A percentile compares a stretch with the other conserved stretches of the same genome.
These are phyloP conservation scores for Aspergillus biplanus DNA, from an alignment of 495 filamentous ascomycete species.

Conservation along the genomic window DNA sequence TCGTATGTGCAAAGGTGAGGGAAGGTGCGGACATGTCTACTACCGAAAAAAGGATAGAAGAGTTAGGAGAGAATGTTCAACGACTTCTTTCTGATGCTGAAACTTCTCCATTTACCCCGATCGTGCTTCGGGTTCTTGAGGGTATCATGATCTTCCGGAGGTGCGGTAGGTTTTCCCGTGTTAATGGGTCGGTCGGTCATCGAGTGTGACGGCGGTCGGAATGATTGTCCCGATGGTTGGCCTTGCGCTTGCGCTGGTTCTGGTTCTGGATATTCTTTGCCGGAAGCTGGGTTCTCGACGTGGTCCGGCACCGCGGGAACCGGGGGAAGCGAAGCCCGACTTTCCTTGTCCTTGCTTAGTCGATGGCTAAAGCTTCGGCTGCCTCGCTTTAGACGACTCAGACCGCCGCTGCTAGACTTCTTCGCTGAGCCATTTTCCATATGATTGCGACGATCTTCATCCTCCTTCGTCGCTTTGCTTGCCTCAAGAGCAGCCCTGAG, in stretches of 20 bases:
- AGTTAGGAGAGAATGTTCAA: slow-evolving; percentile 42
- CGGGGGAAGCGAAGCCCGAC: slow-evolving; percentile 38
- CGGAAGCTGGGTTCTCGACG: slow-evolving; percentile 21
- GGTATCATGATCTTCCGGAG: slow-evolving; percentile 31
- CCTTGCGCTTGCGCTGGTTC: slow-evolving; percentile 16
- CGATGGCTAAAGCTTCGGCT: slow-evolving; percentile 65
- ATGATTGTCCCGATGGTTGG: slow-evolving; percentile 14
- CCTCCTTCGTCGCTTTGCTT: slow-evolving; percentile 54
- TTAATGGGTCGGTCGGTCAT: slow-evolving; percentile 20
- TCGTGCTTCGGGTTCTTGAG: slow-evolving; percentile 29
- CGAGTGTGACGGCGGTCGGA: slow-evolving; percentile 7
- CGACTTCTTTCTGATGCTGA: slow-evolving; percentile 48
- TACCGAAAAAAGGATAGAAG: background rate
- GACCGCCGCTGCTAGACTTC: slow-evolving; percentile 38
- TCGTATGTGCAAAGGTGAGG: slow-evolving; percentile 41
- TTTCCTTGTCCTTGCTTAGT: slow-evolving; percentile 42
- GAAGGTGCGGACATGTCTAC: background rate
- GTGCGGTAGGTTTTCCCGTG: slow-evolving; percentile 28
- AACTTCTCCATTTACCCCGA: slow-evolving; percentile 44
- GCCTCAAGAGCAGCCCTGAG: slow-evolving; percentile 60
- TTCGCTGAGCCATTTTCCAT: slow-evolving; percentile 37
- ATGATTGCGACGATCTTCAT: slow-evolving; percentile 50
- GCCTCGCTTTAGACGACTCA: slow-evolving; percentile 56
- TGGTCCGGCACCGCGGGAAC: slow-evolving; percentile 24
- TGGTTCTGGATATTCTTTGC: slow-evolving; percentile 13